Evolutionary conservation across 345 rosid species (phyloP).

Genomic region (Mallotus nudiflorus): DNA sequence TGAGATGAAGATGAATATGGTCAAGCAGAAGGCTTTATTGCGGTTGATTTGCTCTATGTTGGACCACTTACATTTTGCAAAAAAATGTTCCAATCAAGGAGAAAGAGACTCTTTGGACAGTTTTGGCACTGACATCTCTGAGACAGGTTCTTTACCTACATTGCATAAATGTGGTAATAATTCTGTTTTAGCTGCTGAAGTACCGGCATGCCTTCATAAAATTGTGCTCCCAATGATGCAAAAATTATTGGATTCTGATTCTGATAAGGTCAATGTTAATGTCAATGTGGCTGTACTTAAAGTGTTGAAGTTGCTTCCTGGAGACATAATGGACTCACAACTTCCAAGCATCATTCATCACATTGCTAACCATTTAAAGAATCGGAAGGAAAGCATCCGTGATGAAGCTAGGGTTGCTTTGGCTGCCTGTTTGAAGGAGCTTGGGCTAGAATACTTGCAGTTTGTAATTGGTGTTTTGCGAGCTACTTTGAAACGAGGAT

Average conservation of each 20-base stretch:
- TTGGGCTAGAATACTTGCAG: slow-evolving; percentile 79
- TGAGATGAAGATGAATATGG: slow-evolving; percentile 56
- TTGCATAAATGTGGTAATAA: slow-evolving; percentile 2
- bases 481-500: slow-evolving; percentile 76
- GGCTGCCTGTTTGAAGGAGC: slow-evolving; percentile 86
- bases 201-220: slow-evolving; percentile 59
- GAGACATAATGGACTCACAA: slow-evolving; percentile 68
- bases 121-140: slow-evolving; percentile 19
- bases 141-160: not conserved
- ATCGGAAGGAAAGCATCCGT: slow-evolving; percentile 60
- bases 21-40: slow-evolving; percentile 66
- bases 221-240: slow-evolving; percentile 68
- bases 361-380: slow-evolving; percentile 68
- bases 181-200: slow-evolving; percentile 37
- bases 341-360: slow-evolving; percentile 74
- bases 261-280: slow-evolving; percentile 66
- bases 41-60: slow-evolving; percentile 69
- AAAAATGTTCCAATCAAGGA: slow-evolving; percentile 36
- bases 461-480: slow-evolving; percentile 58
- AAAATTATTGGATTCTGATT: slow-evolving; percentile 56
- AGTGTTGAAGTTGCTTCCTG: slow-evolving; percentile 85
- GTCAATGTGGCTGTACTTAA: slow-evolving; percentile 71
- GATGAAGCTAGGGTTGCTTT: slow-evolving; percentile 84
- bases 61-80: slow-evolving; percentile 71
- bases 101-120: slow-evolving; percentile 22